phyloP scores from a whole-genome alignment of 2,329 filamentous ascomycete species.

The Penicillium sp. region DNA sequence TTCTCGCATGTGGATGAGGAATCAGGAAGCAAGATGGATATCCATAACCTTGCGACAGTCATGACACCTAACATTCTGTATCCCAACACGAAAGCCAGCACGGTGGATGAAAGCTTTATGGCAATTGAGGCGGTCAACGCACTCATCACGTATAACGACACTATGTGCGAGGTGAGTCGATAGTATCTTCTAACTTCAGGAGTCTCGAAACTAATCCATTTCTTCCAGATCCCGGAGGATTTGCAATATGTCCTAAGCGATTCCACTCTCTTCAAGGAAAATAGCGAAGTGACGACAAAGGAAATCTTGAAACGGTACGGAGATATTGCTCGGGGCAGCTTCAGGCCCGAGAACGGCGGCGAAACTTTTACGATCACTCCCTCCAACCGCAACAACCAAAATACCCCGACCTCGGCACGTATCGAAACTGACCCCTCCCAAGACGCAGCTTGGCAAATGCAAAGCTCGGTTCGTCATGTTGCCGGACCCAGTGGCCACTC shows the following conservation, averaged over 20 bases:
- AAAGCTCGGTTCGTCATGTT: constrained; percentile 76
- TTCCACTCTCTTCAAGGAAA: constrained; percentile 72
- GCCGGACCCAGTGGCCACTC: constrained; percentile 40
- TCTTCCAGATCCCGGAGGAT: constrained; percentile 78
- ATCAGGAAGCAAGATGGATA: constrained; percentile 97
- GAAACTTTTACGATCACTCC: constrained; percentile 48
- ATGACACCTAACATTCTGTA: constrained; percentile 94
- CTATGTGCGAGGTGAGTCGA: constrained; percentile 88
- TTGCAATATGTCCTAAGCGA: constrained; percentile 82
- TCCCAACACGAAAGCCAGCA: constrained; percentile 61
- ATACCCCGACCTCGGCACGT: constrained; percentile 51
- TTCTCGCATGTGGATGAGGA: constrained; percentile 98
- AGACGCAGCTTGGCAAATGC: constrained; percentile 68
- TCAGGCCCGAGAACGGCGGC: constrained; percentile 50
- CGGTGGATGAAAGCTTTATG: constrained; percentile 84
- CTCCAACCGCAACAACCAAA: constrained; percentile 36
- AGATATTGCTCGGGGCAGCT: constrained; percentile 66
- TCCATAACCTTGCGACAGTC: constrained; percentile 93
- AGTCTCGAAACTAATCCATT: not conserved
- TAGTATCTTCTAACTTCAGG: not conserved
- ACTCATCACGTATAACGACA: constrained; percentile 87
- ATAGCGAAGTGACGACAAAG: constrained; percentile 87
- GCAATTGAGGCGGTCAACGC: constrained; percentile 90
- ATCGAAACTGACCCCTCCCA: constrained; percentile 84
- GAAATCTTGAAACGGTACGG: constrained; percentile 94